These are phyloP conservation scores for Sextonia rubra DNA, from an alignment of 164 flowering plant species.

Conservation along the genomic window DNA sequence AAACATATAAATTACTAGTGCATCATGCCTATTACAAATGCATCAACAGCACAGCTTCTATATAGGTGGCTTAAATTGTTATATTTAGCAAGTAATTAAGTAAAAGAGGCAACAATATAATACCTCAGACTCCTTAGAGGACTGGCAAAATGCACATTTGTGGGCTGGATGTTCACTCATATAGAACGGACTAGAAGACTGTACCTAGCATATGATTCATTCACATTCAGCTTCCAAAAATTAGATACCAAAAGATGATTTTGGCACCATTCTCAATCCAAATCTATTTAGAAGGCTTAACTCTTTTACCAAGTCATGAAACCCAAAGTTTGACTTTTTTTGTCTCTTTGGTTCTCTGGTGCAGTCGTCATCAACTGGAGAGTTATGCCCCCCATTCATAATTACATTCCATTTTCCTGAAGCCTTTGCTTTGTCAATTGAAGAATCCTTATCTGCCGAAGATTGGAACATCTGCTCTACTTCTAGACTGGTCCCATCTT, in stretches of 20 bases:
- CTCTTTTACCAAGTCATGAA: background rate
- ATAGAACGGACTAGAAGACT: background rate
- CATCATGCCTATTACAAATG: background rate
- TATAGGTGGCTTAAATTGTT: background rate
- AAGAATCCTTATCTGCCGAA: background rate
- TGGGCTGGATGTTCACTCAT: background rate
- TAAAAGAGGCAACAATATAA: background rate
- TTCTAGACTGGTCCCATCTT: background rate
- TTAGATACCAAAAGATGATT: background rate
- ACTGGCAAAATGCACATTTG: constrained; percentile 19
- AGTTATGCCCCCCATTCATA: background rate
- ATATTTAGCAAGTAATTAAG: background rate
- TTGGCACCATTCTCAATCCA: background rate
- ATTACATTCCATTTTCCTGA: background rate
- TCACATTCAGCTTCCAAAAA: background rate
- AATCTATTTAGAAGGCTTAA: background rate
- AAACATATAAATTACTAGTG: background rate
- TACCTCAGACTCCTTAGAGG: constrained; percentile 11
- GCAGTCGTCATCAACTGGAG: background rate
- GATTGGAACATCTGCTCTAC: background rate
- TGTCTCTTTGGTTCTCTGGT: constrained; percentile 1
- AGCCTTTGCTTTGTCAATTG: background rate
- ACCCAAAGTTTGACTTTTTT: constrained; percentile 1
- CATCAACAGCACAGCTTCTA: background rate
- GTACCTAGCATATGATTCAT: background rate